These are phyloP conservation scores for Lasiosphaeris hirsuta DNA, from an alignment of 495 filamentous ascomycete genomes.

Conservation along the genomic window DNA sequence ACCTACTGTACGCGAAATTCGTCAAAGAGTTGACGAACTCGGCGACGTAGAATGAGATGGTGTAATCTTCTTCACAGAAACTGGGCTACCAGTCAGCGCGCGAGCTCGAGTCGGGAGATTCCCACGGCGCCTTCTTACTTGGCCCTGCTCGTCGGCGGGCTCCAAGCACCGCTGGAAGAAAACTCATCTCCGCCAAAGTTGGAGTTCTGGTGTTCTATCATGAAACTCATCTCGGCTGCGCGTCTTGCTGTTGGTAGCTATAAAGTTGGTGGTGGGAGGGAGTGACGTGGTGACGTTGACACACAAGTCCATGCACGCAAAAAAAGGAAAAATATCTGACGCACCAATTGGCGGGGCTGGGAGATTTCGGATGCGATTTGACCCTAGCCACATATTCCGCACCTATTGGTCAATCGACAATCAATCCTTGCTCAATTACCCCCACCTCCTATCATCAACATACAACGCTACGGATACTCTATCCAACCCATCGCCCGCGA, in stretches of 20 bases:
- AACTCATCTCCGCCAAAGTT: neutral
- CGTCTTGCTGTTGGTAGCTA: neutral
- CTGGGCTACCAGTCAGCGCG: neutral
- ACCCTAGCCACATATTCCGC: no score
- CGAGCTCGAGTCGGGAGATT: neutral
- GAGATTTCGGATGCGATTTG: no score
- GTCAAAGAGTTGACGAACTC: constrained; percentile 17
- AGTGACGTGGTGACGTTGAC: neutral
- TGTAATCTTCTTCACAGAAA: constrained; percentile 16
- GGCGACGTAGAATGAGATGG: constrained; percentile 11
- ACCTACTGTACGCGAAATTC: constrained; percentile 13
- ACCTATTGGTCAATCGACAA: no score
- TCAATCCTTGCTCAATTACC: no score
- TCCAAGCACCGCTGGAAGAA: constrained; percentile 1
- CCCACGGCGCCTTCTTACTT: neutral
- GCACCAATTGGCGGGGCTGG: constrained; percentile 3
- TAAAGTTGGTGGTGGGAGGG: neutral
- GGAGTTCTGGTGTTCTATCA: constrained; percentile 7
- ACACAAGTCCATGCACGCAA: neutral
- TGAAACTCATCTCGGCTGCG: constrained; percentile 13
- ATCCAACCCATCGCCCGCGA: no score
- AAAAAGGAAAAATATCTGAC: no score
- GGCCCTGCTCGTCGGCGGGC: constrained; percentile 1
- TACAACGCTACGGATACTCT: no score
- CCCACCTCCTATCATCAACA: no score